These are phyloP conservation scores for Clonostachys chloroleuca DNA, from an alignment of 2,329 filamentous ascomycete genomes.

Conservation along the genomic window DNA sequence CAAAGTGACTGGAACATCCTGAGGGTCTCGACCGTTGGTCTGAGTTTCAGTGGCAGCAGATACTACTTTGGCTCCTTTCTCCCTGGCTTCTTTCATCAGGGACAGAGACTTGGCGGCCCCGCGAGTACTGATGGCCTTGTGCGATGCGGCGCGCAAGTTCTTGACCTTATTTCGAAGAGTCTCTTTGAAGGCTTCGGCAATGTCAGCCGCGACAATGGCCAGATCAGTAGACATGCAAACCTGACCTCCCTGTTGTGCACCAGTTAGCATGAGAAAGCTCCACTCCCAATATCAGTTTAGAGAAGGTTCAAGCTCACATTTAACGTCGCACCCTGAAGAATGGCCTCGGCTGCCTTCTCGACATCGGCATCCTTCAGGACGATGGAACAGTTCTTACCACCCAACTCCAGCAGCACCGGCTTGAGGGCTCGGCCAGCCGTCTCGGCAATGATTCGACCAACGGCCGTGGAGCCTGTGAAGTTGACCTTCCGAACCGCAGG, in stretches of 20 bases:
- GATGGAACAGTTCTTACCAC: too few relatives aligned
- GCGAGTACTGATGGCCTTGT: background rate
- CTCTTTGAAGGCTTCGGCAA: conserved; percentile 1
- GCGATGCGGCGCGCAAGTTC: background rate
- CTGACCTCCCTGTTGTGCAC: conserved; percentile 40
- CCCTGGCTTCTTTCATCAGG: background rate
- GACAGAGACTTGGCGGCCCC: background rate
- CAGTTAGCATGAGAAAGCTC: background rate
- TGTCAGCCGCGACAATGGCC: conserved; percentile 32
- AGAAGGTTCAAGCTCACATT: too few relatives aligned
- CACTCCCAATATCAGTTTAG: background rate
- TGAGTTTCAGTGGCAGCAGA: background rate
- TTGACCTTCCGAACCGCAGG: conserved; percentile 4
- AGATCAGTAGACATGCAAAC: conserved; percentile 70
- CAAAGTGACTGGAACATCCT: too few relatives aligned
- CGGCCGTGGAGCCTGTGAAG: too few relatives aligned
- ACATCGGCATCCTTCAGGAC: too few relatives aligned
- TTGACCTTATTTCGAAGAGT: too few relatives aligned
- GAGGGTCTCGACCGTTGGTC: conserved; percentile 7
- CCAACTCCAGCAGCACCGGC: too few relatives aligned
- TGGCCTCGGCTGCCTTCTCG: conserved; percentile 12
- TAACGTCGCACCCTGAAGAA: conserved; percentile 11
- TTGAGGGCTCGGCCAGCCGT: too few relatives aligned
- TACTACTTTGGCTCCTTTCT: background rate
- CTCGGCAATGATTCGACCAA: too few relatives aligned